phyloP scores from a whole-genome alignment of 1,139 yeast species.

The Candida sanyaensis region DNA sequence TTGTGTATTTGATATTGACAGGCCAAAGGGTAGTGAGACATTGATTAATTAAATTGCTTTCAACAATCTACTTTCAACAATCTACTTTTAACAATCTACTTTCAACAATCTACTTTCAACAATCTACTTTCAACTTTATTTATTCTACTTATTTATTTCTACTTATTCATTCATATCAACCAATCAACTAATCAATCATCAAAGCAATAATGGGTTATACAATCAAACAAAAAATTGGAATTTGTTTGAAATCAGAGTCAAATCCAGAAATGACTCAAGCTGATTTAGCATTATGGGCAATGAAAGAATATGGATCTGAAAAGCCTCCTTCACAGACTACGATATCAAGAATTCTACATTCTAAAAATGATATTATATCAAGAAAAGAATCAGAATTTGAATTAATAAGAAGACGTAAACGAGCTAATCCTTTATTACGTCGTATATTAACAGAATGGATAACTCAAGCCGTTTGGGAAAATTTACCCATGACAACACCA shows the following conservation, averaged over 20 bases:
- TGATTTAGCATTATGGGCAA: slow-evolving; percentile 69
- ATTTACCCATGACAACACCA: slow-evolving; percentile 64
- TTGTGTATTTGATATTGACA: too few species aligned
- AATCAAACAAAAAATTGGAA: slow-evolving; percentile 65
- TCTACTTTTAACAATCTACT: too few species aligned
- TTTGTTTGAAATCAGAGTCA: slow-evolving; percentile 65
- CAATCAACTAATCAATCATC: too few species aligned
- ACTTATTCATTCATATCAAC: too few species aligned
- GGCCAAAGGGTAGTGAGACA: too few species aligned
- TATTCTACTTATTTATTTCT: background rate
- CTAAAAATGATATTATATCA: slow-evolving; percentile 59
- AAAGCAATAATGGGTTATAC: slow-evolving; percentile 50
- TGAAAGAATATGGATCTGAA: slow-evolving; percentile 49
- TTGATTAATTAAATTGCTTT: too few species aligned
- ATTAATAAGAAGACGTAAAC: slow-evolving; percentile 55
- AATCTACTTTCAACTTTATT: too few species aligned
- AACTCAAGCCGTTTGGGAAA: slow-evolving; percentile 68
- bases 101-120: too few species aligned
- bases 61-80: too few species aligned
- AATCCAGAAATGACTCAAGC: slow-evolving; percentile 69
- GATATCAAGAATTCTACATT: slow-evolving; percentile 59
- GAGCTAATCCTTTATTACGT: slow-evolving; percentile 56
- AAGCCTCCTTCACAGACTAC: slow-evolving; percentile 70
- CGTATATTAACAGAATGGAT: slow-evolving; percentile 68
- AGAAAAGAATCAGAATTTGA: slow-evolving; percentile 59